phyloP scores from a whole-genome alignment of 257 asterid genomes.

The Pogostemon cablin region DNA sequence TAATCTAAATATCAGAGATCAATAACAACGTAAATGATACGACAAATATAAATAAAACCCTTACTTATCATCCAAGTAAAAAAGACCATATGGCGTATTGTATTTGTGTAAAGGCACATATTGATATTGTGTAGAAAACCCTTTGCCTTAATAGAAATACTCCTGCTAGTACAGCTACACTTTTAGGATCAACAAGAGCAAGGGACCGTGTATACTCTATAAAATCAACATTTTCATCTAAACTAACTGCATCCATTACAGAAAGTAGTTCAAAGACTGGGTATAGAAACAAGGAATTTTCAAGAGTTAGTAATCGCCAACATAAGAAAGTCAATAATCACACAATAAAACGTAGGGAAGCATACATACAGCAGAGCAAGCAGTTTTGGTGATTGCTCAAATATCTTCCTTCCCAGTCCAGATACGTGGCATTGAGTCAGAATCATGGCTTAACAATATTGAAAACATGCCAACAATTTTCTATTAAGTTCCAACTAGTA shows the following conservation, averaged over 20 bases:
- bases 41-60: constrained; percentile 10
- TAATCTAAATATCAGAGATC: background rate
- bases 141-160: constrained; percentile 28
- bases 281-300: constrained; percentile 24
- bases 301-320: background rate
- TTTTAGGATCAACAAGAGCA: constrained; percentile 73
- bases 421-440: too few relatives aligned
- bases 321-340: too few relatives aligned
- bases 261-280: constrained; percentile 92
- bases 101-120: background rate
- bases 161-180: constrained; percentile 51
- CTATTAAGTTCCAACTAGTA: too few relatives aligned
- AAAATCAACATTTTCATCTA: constrained; percentile 74
- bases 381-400: too few relatives aligned
- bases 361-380: too few relatives aligned
- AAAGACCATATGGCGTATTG: too few relatives aligned
- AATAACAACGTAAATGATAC: too few relatives aligned
- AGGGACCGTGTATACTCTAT: constrained; percentile 75
- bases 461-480: too few relatives aligned
- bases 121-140: background rate
- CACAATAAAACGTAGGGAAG: too few relatives aligned
- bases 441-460: too few relatives aligned
- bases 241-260: constrained; percentile 89
- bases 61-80: constrained; percentile 10
- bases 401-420: too few relatives aligned